Evolutionary conservation across 371 early-diverging fungal species (phyloP).

Genomic region (Basidiobolus meristosporus): DNA sequence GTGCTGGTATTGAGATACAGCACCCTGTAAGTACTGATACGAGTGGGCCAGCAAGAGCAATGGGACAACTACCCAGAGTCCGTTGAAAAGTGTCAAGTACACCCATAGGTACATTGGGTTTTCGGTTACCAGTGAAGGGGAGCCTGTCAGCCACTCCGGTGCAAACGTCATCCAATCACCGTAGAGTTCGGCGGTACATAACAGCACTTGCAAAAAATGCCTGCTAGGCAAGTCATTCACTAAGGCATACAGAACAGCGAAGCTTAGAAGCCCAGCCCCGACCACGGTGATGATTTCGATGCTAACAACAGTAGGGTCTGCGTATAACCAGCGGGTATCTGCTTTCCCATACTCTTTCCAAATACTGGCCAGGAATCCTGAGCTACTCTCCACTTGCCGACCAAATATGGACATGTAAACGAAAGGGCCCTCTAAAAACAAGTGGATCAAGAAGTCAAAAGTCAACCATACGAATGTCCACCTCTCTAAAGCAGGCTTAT

Average conservation of each 20-base stretch:
- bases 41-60: no score
- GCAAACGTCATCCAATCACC: constrained; percentile 16
- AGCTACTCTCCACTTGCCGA: constrained; percentile 7
- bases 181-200: constrained; percentile 10
- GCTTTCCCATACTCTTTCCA: constrained; percentile 18
- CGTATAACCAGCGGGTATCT: constrained; percentile 12
- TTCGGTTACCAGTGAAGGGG: constrained; percentile 7
- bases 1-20: no score
- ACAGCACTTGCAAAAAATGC: constrained; percentile 10
- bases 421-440: constrained; percentile 12
- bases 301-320: constrained; percentile 11
- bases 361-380: constrained; percentile 8
- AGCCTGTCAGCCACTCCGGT: constrained; percentile 13
- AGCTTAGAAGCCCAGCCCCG: constrained; percentile 6
- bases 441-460: constrained; percentile 12
- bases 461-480: constrained; percentile 10
- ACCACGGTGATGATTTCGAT: constrained; percentile 12
- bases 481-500: constrained; percentile 4
- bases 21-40: no score
- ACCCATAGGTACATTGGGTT: constrained; percentile 9
- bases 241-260: constrained; percentile 6
- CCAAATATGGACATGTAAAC: constrained; percentile 9
- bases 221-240: constrained; percentile 7
- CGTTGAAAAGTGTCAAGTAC: constrained; percentile 2
- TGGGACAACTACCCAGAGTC: no score